Percentiles rank a stretch among this genome's conserved stretches.
Evolutionary conservation across 1,284 basidiomycete genomes (phyloP).

Genomic region (Boletus albobrunnescens): DNA sequence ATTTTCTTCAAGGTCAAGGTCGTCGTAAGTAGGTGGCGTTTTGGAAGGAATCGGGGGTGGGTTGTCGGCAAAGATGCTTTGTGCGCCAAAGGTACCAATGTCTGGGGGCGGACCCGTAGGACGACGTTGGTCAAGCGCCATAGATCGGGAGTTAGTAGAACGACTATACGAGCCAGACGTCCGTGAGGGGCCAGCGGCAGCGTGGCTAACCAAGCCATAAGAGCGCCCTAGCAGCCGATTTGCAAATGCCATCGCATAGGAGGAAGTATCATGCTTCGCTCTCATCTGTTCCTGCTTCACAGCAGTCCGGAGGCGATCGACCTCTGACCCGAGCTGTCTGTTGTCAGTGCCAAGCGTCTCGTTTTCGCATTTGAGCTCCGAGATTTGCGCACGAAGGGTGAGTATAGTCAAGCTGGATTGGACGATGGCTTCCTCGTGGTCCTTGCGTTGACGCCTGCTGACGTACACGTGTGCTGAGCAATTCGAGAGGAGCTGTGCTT

Average conservation of each 20-base stretch:
- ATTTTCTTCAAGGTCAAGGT: conserved; percentile 2
- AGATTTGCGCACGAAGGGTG: conserved; percentile 39
- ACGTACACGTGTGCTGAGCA: conserved; percentile 55
- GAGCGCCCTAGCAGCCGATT: background rate
- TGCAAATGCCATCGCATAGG: background rate
- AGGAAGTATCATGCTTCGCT: background rate
- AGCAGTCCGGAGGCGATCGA: conserved; percentile 29
- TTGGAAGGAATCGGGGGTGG: conserved; percentile 22
- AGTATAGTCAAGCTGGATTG: conserved; percentile 49
- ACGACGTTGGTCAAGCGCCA: background rate
- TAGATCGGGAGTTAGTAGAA: background rate
- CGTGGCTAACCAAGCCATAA: conserved; percentile 16
- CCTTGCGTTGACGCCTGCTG: conserved; percentile 19
- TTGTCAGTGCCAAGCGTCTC: conserved; percentile 34
- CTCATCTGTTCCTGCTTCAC: conserved; percentile 18
- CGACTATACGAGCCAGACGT: background rate
- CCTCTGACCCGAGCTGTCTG: conserved; percentile 30
- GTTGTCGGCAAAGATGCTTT: conserved; percentile 30
- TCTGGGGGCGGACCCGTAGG: background rate
- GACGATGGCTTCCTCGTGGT: conserved; percentile 36
- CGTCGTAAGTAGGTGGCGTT: conserved; percentile 11
- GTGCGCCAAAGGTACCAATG: conserved; percentile 9
- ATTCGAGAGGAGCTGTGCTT: conserved; percentile 57
- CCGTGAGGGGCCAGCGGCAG: conserved; percentile 28
- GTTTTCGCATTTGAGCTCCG: conserved; percentile 35